These are phyloP conservation scores for Piromyces finnis DNA, from an alignment of 192 early-diverging fungal genomes.

Conservation along the genomic window DNA sequence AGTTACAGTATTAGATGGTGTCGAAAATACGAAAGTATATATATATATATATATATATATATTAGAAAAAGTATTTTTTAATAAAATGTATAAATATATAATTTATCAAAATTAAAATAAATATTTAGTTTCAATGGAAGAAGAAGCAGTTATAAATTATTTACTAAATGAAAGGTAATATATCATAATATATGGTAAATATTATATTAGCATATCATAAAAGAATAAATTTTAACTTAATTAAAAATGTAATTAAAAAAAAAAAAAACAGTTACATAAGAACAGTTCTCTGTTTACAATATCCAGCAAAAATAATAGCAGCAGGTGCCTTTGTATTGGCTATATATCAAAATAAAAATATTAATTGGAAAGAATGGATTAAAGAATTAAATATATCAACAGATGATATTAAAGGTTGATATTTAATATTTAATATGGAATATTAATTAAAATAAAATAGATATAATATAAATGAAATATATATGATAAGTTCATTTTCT, in stretches of 20 bases:
- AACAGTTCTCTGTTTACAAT: neutral
- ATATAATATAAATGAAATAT: too few relatives aligned
- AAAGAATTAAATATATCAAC: neutral
- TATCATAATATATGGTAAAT: too few relatives aligned
- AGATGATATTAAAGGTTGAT: neutral
- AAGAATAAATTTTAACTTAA: neutral
- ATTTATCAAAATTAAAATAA: neutral
- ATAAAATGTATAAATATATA: neutral
- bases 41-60: neutral
- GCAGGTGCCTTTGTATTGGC: neutral
- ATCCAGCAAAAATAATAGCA: neutral
- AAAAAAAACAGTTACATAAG: neutral
- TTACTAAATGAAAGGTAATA: neutral
- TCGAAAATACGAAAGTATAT: neutral
- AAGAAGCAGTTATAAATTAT: neutral
- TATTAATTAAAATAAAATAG: too few relatives aligned
- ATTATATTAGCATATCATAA: too few relatives aligned
- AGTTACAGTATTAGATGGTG: neutral
- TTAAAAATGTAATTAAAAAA: neutral
- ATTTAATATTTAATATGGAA: too few relatives aligned
- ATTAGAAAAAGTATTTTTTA: too few relatives aligned
- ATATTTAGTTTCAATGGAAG: neutral
- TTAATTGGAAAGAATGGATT: neutral
- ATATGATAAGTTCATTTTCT: too few relatives aligned
- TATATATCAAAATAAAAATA: neutral